Evolutionary conservation across 73 alveolate genomes (phyloP), one percentile per base, ranked within the genome.

Genomic region (Breviolum minutum): DNA sequence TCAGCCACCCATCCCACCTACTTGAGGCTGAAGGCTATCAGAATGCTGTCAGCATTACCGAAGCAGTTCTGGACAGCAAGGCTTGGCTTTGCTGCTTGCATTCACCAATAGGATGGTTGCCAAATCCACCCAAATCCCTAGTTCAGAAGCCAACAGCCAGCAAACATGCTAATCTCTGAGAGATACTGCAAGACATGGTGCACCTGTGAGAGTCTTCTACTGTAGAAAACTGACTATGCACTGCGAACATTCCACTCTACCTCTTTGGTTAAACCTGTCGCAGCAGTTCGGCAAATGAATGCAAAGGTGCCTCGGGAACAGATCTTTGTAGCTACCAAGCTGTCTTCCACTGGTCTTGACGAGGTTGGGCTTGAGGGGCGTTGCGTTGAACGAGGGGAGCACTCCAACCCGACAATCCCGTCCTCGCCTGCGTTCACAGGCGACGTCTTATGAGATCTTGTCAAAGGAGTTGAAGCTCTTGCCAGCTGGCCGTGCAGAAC

Each of bases 1-100:
- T 40, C n/a, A 14, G 77, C 77, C 24, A 68, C 77, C 77, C 77
- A 32, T 73, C 32, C 40, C 40, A 9, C n/a, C 76, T 12, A 61
- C 20, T 74, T 84, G 29, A 90, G 96, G 96, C 96, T 12, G 97
- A 92, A 68, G 71, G 80, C 68, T 92, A 92, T 80, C 64, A 68
- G 63, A 92, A 92, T 68, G 97, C 97, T 10, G 70, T 8, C 60
- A 83, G 82, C 79, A 69, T 92, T 22, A 66, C 90, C 63, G 80
- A 68, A 20, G 97, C 97, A 13, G 82, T 92, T 68, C 90, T 14
- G 62, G 81, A 74, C 69, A 92, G 97, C 87, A 48, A 90, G 96
- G 96, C 96, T 30, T n/a, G 68, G 40, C 68, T 40, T 40, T 40
- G 54, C 54, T 40, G 54, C 54, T 68, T 68, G 77, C n/a, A 40